Base-by-base conservation (phyloP, 1,284 basidiomycete genomes). In the Vanrija pseudolonga region DNA sequence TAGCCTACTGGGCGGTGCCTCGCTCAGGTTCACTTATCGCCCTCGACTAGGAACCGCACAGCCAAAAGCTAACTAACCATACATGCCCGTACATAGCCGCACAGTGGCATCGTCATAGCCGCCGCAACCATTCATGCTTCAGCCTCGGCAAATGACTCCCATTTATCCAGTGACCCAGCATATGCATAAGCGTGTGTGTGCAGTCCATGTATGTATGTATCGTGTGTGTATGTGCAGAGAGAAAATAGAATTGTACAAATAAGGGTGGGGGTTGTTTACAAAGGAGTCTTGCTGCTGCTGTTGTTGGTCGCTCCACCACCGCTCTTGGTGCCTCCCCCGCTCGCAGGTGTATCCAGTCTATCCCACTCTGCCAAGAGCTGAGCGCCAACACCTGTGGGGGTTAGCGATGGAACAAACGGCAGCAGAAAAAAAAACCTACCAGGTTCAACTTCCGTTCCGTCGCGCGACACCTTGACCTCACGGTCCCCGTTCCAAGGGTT, bases 401-500 rank as follows among this genome's bases (percentile, higher is more conserved):
- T 41, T 41, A 37, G 15, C 9, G n/a, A n/a, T 5, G n/a, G 22
- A 11, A 24, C 36, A 11, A 41, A 43, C n/a, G n/a, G 8, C 47
- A 28, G 17, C 14, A 24, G 42, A 37, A 20, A 44, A 5, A 43
- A 19, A 14, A 1, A 72, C 73, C 67, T 57, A 76, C 75, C 70
- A 2, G 92, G 90, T 72, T 95, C 92, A 22, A 96, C 74, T 74
- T 96, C 92, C 1, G 92, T 95, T 14, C 92, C 92, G 68, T 96
- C 92, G 50, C 91, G 81, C 12, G 90, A 95, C 11, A 93, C 86
- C 79, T 94, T 95, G 60, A 95, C 84, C 71, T 95, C 90, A 46
- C 88, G 80, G 59, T 89, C 89, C 66, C 90, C 85, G 62, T 95
- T 94, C 93, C 92, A 96, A 0, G 89, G 88, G 67, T 96, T 96